Percentiles rank a stretch among this genome's conserved stretches.
These are phyloP conservation scores for Macadamia integrifolia DNA, from an alignment of 164 flowering plant genomes.

Conservation along the genomic window DNA sequence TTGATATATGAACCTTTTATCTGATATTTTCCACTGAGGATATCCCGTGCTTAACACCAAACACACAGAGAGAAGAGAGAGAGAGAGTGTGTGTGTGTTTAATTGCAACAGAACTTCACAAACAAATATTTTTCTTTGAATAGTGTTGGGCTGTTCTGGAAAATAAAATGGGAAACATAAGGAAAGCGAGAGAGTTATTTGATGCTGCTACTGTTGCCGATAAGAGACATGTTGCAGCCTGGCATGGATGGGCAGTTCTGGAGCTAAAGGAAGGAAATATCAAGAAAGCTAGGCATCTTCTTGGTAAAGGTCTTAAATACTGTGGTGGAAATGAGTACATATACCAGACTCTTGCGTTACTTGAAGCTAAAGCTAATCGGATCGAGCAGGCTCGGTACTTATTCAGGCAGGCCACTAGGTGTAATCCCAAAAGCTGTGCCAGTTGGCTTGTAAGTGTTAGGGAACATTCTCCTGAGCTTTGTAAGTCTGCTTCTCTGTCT, in stretches of 20 bases:
- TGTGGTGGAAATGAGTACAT: conserved; percentile 86
- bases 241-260: conserved; percentile 98
- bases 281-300: conserved; percentile 78
- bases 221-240: conserved; percentile 79
- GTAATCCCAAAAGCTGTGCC: conserved; percentile 91
- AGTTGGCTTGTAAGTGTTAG: conserved; percentile 89
- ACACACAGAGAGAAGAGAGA: too few species aligned
- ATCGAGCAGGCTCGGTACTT: conserved; percentile 75
- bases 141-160: conserved; percentile 99
- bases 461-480: conserved; percentile 1
- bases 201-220: conserved; percentile 98
- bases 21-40: too few species aligned
- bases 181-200: conserved; percentile 81
- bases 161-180: conserved; percentile 66
- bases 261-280: conserved; percentile 86
- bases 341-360: conserved; percentile 85
- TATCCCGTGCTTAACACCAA: too few species aligned
- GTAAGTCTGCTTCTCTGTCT: background rate
- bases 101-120: background rate
- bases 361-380: conserved; percentile 78
- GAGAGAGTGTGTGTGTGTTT: too few species aligned
- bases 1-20: too few species aligned
- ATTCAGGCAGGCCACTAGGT: conserved; percentile 83
- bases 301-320: conserved; percentile 73
- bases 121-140: conserved; percentile 4